Base-by-base conservation (phyloP, 441 rosid genomes). In the Arabidopsis hybrid region DNA sequence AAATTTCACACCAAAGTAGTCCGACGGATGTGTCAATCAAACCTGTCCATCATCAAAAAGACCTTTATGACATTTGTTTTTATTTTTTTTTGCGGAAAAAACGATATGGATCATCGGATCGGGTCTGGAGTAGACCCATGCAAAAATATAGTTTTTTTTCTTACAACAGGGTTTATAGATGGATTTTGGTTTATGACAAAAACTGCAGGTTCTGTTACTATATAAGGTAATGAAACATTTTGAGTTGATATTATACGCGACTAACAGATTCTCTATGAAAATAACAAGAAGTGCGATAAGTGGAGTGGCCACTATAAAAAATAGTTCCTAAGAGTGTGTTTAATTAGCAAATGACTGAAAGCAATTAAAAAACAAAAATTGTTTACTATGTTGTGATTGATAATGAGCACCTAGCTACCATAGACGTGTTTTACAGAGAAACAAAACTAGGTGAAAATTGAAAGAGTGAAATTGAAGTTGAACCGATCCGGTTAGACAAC, bases 21-120 rank as follows among this genome's bases (percentile, higher is more conserved):
- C 72, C 57, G 60, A 53, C 31, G 74, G 81, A 77, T 58, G 5
- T 62, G 80, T 64, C 81, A 66, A 57, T 81, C 79, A 69, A 75
- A 21, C 39, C 78, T 75, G 79, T 78, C 79, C 74, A 76, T 79
- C 85, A 76, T 56, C 67, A 69, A 40, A 72, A 75, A 65, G 73
- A 78, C 77, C 73, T 72, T 59, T 68, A 8, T 35, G 26, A 50
- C 45, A 67, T 58, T 46, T 21, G 26, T 21, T 21, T 21, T 21
- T 21, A 21, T 21, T 21, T 21, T 21, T 21, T 21, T 21, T 21
- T 31, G 35, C 21, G 1, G 17, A 40, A 43, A 55, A 16, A 49
- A 57, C 7, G 0, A 57, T 13, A 35, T 16, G 59, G 57, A 45
- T 64, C 65, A 29, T 14, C 10, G 17, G 49, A 45, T 72, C 53